phyloP scores from a whole-genome alignment of 352 stramenopile species.

The Phytophthora crassamura region DNA sequence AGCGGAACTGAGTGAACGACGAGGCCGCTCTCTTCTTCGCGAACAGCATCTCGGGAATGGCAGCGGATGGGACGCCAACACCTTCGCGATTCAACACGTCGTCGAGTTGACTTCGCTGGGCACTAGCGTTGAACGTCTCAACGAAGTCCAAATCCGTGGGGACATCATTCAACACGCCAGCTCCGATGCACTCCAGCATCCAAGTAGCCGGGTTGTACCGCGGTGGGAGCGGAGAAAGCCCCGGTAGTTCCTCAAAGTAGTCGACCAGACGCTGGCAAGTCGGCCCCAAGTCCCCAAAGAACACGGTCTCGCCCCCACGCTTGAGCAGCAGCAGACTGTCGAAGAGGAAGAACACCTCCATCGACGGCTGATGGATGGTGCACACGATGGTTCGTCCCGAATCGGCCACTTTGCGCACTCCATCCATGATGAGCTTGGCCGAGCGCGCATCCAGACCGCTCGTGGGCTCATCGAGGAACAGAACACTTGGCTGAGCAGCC shows the following conservation, averaged over 20 bases:
- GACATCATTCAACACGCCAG: constrained; percentile 37
- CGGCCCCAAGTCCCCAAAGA: constrained; percentile 74
- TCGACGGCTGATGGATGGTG: constrained; percentile 35
- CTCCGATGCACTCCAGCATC: constrained; percentile 70
- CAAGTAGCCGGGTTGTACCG: constrained; percentile 81
- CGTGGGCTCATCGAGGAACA: constrained; percentile 58
- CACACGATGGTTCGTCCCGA: constrained; percentile 76
- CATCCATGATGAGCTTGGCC: too few species aligned
- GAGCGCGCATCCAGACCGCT: constrained; percentile 72
- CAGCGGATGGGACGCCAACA: constrained; percentile 26
- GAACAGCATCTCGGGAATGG: constrained; percentile 32
- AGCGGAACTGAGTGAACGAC: constrained; percentile 30
- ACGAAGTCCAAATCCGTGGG: constrained; percentile 44
- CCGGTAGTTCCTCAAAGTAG: constrained; percentile 61
- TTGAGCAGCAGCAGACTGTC: constrained; percentile 83
- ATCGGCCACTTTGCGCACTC: constrained; percentile 57
- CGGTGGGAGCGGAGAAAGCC: constrained; percentile 41
- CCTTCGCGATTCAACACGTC: constrained; percentile 28
- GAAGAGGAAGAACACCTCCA: constrained; percentile 55
- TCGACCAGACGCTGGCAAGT: constrained; percentile 40
- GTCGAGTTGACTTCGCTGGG: constrained; percentile 21
- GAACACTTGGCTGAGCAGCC: constrained; percentile 37
- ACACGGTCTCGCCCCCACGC: constrained; percentile 75
- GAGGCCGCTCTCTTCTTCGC: constrained; percentile 33
- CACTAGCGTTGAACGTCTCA: constrained; percentile 34